A percentile compares a stretch with the other conserved stretches of the same genome.
Conservation (phyloP, 140 eudicot species). For the Bidens hawaiensis region DNA sequence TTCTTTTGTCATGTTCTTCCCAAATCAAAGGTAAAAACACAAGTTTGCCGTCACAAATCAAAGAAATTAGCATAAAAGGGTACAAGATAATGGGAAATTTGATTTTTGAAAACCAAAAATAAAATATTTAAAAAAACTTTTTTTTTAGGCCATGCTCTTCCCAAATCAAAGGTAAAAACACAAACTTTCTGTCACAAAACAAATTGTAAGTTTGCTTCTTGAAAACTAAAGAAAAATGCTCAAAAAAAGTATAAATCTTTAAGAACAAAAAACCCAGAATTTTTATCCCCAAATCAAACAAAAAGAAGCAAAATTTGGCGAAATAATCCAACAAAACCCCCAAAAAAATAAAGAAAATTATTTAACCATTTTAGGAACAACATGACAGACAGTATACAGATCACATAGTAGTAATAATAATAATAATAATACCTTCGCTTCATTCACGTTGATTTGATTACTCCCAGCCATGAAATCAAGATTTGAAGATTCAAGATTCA, state of each 20-base stretch:
- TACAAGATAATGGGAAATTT: not conserved
- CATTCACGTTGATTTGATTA: constrained; percentile 65
- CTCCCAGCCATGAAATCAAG: constrained; percentile 40
- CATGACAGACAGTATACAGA: constrained; percentile 6
- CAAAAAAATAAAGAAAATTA: not conserved
- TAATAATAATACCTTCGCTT: constrained; percentile 69
- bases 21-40: not conserved
- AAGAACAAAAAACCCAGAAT: not conserved
- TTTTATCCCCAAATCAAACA: constrained; percentile 13
- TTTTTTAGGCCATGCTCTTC: no score
- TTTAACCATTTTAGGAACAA: constrained; percentile 16
- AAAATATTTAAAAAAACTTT: not conserved
- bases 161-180: no score
- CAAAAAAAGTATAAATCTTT: not conserved
- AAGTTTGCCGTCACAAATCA: not conserved
- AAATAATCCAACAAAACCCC: constrained; percentile 9
- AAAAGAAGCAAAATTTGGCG: not conserved
- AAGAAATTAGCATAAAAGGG: not conserved
- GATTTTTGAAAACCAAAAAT: not conserved
- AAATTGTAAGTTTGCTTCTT: no score
- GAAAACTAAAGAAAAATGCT: not conserved
- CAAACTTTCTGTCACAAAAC: not conserved
- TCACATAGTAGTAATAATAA: not conserved
- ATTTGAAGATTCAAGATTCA: constrained; percentile 10
- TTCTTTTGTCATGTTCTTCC: not conserved